These are phyloP conservation scores for Canavalia ensiformis DNA, from an alignment of 306 rosid species.

Conservation along the genomic window DNA sequence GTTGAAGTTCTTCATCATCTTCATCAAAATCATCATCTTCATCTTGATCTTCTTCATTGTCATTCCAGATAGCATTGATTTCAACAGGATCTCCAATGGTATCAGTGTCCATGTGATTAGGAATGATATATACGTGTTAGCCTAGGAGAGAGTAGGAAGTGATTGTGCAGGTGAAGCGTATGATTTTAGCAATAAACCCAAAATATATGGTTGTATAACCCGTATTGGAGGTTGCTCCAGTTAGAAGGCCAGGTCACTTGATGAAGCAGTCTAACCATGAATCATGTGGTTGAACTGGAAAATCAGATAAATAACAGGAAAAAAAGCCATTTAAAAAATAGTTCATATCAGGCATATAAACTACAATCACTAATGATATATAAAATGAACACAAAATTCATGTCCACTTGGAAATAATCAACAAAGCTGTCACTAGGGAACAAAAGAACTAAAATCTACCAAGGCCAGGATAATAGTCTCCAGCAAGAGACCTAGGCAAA, in stretches of 20 bases:
- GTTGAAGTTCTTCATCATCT: slow-evolving; percentile 60
- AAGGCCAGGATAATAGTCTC: background rate
- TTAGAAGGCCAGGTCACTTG: background rate
- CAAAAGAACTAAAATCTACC: background rate
- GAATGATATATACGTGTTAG: background rate
- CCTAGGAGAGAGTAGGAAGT: background rate
- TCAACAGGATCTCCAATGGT: slow-evolving; percentile 44
- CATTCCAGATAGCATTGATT: slow-evolving; percentile 57
- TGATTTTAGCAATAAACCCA: background rate
- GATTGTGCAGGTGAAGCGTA: background rate
- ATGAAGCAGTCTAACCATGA: slow-evolving; percentile 2
- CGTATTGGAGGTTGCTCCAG: background rate
- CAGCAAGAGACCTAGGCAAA: background rate
- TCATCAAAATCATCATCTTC: slow-evolving; percentile 40
- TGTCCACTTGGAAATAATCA: background rate
- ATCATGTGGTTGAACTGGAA: background rate
- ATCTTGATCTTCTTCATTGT: slow-evolving; percentile 39
- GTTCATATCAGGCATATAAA: background rate
- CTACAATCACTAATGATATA: background rate
- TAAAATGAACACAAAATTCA: background rate
- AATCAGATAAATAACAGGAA: background rate
- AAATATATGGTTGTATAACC: slow-evolving; percentile 1
- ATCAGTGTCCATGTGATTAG: slow-evolving; percentile 47
- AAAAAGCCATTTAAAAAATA: background rate
- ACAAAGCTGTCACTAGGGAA: background rate